Conservation (phyloP, 148 eudicot species). For the Vaccinium myrtillus region DNA sequence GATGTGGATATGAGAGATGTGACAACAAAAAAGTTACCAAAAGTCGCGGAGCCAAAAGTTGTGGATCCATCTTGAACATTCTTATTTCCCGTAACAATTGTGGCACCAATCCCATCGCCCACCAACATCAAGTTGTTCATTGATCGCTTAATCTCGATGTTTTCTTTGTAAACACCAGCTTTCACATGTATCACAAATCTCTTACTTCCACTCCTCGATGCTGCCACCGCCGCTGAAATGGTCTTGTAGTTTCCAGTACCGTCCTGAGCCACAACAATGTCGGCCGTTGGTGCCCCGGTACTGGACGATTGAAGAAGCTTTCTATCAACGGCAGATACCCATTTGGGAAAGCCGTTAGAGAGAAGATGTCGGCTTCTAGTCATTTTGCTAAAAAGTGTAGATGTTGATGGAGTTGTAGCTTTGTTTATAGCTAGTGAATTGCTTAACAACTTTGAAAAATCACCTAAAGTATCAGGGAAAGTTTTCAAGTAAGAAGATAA, state of each 20-base stretch:
- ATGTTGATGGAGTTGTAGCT: slow-evolving; percentile 13
- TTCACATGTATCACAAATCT: slow-evolving; percentile 56
- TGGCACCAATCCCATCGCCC: slow-evolving; percentile 66
- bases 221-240: slow-evolving; percentile 50
- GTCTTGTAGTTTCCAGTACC: slow-evolving; percentile 50
- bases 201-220: slow-evolving; percentile 23
- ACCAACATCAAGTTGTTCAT: slow-evolving; percentile 56
- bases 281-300: neutral
- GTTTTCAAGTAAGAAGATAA: slow-evolving; percentile 31
- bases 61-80: slow-evolving; percentile 44
- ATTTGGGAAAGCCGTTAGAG: slow-evolving; percentile 35
- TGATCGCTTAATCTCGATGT: slow-evolving; percentile 37
- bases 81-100: slow-evolving; percentile 44
- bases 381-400: neutral
- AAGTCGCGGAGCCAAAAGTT: slow-evolving; percentile 32
- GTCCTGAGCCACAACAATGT: slow-evolving; percentile 27
- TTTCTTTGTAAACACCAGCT: slow-evolving; percentile 54
- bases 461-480: slow-evolving; percentile 20
- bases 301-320: slow-evolving; percentile 26
- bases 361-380: slow-evolving; percentile 31
- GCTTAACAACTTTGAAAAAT: slow-evolving; percentile 42
- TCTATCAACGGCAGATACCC: slow-evolving; percentile 41
- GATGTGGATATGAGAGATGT: neutral
- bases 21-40: slow-evolving; percentile 18
- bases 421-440: slow-evolving; percentile 54